Evolutionary conservation across 345 rosid genomes (phyloP).

Genomic region (Populus deltoides): DNA sequence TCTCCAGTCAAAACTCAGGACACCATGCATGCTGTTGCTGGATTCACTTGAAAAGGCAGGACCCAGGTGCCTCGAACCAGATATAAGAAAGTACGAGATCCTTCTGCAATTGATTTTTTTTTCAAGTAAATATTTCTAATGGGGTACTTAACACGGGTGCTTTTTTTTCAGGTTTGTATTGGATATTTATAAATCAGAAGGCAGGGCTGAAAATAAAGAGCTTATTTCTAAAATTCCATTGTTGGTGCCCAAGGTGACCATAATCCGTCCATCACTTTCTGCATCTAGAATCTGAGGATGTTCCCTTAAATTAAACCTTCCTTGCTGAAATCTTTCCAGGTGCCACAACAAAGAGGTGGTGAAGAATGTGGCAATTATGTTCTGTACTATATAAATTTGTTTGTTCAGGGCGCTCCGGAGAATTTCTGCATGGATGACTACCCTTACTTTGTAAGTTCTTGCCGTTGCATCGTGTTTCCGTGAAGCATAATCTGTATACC

Average conservation of each 20-base stretch:
- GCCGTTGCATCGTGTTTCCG: background rate
- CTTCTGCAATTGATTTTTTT: background rate
- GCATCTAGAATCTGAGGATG: background rate
- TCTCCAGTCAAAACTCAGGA: slow-evolving; percentile 36
- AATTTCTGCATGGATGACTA: slow-evolving; percentile 33
- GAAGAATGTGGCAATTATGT: slow-evolving; percentile 72
- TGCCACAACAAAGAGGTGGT: slow-evolving; percentile 66
- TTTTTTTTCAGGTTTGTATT: slow-evolving; percentile 52
- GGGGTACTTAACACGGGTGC: background rate
- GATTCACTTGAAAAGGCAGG: slow-evolving; percentile 58
- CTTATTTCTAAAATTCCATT: slow-evolving; percentile 48
- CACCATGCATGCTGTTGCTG: slow-evolving; percentile 61
- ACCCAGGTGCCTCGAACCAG: slow-evolving; percentile 51
- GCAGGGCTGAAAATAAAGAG: slow-evolving; percentile 41
- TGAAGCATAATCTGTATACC: background rate
- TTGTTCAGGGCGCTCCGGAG: slow-evolving; percentile 50
- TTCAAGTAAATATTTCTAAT: background rate
- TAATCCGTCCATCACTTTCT: background rate
- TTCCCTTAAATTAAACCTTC: background rate
- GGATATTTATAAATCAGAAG: slow-evolving; percentile 50
- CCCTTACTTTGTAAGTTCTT: slow-evolving; percentile 56
- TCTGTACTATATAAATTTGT: slow-evolving; percentile 60
- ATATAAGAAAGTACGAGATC: slow-evolving; percentile 51
- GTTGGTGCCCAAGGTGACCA: slow-evolving; percentile 51
- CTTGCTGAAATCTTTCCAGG: slow-evolving; percentile 31